phyloP scores from a whole-genome alignment of 176 grass and related monocot species.

The Echinochloa phyllopogon region DNA sequence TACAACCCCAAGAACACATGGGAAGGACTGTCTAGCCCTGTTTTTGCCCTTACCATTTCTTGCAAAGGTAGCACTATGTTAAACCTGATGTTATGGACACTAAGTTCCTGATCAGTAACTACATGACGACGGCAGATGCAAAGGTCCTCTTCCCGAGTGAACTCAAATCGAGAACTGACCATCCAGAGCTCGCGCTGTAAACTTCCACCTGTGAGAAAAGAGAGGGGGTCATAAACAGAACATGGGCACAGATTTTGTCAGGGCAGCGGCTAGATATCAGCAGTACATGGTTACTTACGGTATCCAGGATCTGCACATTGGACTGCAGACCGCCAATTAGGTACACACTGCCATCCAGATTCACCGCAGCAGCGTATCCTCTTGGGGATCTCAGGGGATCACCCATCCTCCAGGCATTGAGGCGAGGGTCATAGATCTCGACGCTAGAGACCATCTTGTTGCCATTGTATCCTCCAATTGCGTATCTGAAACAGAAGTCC shows the following conservation, averaged over 20 bases:
- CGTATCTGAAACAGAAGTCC: slow-evolving; percentile 56
- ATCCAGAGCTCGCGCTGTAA: slow-evolving; percentile 56
- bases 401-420: slow-evolving; percentile 63
- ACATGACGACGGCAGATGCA: slow-evolving; percentile 47
- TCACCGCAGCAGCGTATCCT: slow-evolving; percentile 70
- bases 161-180: slow-evolving; percentile 50
- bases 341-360: slow-evolving; percentile 53
- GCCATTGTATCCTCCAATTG: slow-evolving; percentile 74
- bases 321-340: slow-evolving; percentile 64
- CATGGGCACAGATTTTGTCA: slow-evolving; percentile 7
- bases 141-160: slow-evolving; percentile 82
- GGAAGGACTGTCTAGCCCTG: not conserved
- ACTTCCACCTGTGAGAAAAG: slow-evolving; percentile 64
- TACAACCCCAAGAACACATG: not conserved
- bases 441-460: slow-evolving; percentile 61
- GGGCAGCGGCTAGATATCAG: not conserved
- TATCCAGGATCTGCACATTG: slow-evolving; percentile 57
- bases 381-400: slow-evolving; percentile 63
- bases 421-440: slow-evolving; percentile 80
- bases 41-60: not conserved
- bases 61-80: not conserved
- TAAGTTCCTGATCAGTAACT: not conserved
- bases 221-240: slow-evolving; percentile 9
- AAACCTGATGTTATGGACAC: slow-evolving; percentile 2
- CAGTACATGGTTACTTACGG: slow-evolving; percentile 40